phyloP scores from a whole-genome alignment of 2,329 filamentous ascomycete species.

The Neofusicoccum laricinum region DNA sequence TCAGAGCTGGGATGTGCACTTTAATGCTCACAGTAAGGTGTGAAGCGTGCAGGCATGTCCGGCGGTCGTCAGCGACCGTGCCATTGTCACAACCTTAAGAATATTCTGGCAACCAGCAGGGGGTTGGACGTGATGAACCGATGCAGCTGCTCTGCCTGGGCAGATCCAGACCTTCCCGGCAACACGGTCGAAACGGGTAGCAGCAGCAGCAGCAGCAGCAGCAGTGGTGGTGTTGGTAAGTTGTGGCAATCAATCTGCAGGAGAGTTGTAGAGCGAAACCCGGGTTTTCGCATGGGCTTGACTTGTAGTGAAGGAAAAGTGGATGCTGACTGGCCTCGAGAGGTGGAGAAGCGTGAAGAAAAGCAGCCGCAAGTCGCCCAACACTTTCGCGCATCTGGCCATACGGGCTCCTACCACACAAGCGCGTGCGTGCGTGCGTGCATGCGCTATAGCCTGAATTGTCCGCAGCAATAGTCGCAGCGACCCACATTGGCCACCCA shows the following conservation, averaged over 20 bases:
- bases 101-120: background rate
- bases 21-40: background rate
- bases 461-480: conserved; percentile 4
- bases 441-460: conserved; percentile 3
- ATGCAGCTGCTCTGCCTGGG: background rate
- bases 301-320: background rate
- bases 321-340: background rate
- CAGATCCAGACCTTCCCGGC: background rate
- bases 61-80: background rate
- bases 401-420: background rate
- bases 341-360: background rate
- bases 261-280: background rate
- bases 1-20: background rate
- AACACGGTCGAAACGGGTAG: background rate
- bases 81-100: background rate
- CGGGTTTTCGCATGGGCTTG: background rate
- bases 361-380: background rate
- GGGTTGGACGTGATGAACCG: background rate
- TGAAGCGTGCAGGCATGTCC: background rate
- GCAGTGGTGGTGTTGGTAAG: background rate
- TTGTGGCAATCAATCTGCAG: background rate
- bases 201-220: background rate
- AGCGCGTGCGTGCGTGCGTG: background rate
- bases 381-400: background rate
- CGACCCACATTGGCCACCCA: conserved; percentile 1